These are phyloP conservation scores for Butyriboletus loyo DNA, from an alignment of 768 basidiomycete species.

Conservation along the genomic window DNA sequence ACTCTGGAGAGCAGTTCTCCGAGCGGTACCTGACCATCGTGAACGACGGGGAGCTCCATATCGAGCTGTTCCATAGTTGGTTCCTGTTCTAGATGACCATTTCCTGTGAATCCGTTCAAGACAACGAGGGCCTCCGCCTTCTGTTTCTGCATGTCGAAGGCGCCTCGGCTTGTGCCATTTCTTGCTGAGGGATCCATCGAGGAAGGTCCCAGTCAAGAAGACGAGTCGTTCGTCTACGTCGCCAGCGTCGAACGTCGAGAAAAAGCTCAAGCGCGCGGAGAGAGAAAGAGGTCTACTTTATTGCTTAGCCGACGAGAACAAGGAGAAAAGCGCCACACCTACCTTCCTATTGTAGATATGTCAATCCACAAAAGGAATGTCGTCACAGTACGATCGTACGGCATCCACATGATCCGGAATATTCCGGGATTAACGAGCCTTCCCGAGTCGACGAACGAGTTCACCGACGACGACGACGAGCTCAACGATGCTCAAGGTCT, in stretches of 20 bases:
- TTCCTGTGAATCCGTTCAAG: constrained; percentile 28
- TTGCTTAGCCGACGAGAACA: constrained; percentile 14
- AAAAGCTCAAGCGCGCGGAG: neutral
- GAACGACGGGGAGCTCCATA: constrained; percentile 67
- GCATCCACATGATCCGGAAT: constrained; percentile 17
- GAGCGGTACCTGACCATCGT: constrained; percentile 71
- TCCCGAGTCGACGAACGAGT: constrained; percentile 1
- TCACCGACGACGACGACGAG: constrained; percentile 14
- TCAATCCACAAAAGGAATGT: constrained; percentile 3
- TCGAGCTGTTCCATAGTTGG: constrained; percentile 58
- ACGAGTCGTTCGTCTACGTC: neutral
- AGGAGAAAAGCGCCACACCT: constrained; percentile 11
- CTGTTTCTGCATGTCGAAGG: constrained; percentile 28
- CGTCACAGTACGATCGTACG: neutral
- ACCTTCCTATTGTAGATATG: constrained; percentile 10
- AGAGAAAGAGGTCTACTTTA: neutral
- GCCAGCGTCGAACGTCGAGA: constrained; percentile 2
- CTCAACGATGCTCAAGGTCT: constrained; percentile 25
- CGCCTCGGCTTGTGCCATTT: constrained; percentile 13
- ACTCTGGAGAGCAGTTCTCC: constrained; percentile 74
- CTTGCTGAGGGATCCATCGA: constrained; percentile 14
- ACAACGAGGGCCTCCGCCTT: constrained; percentile 30
- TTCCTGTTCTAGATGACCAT: constrained; percentile 38
- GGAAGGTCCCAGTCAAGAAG: neutral
- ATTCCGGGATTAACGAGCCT: constrained; percentile 10